A percentile compares a stretch with the other conserved stretches of the same genome.
Evolutionary conservation across 352 stramenopile species (phyloP).

Genomic region (Pythium apleroticum): DNA sequence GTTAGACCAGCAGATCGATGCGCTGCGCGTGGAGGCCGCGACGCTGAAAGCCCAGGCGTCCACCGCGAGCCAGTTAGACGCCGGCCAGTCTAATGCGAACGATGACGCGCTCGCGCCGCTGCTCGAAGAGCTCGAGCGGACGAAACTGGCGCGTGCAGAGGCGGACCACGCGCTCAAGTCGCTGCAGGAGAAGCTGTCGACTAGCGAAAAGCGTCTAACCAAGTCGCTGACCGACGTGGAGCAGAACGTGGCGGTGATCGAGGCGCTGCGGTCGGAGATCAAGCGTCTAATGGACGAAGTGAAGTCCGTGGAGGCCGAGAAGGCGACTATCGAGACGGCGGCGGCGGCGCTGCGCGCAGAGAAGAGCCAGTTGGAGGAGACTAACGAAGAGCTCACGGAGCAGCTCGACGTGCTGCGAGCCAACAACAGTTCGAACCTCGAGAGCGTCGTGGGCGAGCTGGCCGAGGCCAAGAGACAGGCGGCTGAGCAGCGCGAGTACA

Average conservation of each 20-base stretch:
- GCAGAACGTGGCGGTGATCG: conserved; percentile 27
- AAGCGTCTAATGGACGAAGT: conserved; percentile 21
- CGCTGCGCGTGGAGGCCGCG: not conserved
- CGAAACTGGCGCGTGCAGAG: conserved; percentile 58
- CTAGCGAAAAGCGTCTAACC: conserved; percentile 17
- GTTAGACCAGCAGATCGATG: not conserved
- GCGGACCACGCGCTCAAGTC: conserved; percentile 38
- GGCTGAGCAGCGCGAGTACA: conserved; percentile 63
- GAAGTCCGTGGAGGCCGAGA: conserved; percentile 14
- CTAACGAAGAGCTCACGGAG: conserved; percentile 40
- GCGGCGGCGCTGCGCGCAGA: conserved; percentile 14
- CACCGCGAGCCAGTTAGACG: not conserved
- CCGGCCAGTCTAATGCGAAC: not conserved
- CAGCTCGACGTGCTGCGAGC: conserved; percentile 37
- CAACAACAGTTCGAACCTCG: conserved; percentile 42
- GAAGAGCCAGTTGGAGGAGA: conserved; percentile 38
- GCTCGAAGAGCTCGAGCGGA: conserved; percentile 58
- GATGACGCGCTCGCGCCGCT: conserved; percentile 30
- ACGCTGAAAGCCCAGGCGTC: not conserved
- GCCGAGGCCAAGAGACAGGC: conserved; percentile 32
- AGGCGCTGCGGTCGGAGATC: conserved; percentile 23
- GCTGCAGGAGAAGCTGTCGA: conserved; percentile 38
- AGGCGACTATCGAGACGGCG: not conserved
- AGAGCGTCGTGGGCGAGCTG: conserved; percentile 34
- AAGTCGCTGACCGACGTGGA: conserved; percentile 25